Percentiles rank a stretch among this genome's conserved stretches.
These are phyloP conservation scores for Chaetomiaceae sp. DNA, from an alignment of 2,329 filamentous ascomycete genomes.

Conservation along the genomic window DNA sequence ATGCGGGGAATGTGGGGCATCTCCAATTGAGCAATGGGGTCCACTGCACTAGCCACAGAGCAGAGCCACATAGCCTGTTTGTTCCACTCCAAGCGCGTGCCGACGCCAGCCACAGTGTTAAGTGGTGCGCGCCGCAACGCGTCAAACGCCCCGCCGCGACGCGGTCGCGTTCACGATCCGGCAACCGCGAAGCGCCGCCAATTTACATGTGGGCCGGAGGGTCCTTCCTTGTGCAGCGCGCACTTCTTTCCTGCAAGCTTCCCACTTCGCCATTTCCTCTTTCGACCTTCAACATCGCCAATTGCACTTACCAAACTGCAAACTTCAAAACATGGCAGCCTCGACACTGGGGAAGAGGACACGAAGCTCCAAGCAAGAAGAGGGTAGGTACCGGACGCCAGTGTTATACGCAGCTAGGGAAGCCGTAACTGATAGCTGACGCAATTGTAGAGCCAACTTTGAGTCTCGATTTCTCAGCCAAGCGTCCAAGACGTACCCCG, in stretches of 20 bases:
- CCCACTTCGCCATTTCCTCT: constrained; percentile 14
- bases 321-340: constrained; percentile 23
- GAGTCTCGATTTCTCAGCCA: constrained; percentile 36
- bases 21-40: neutral
- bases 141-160: constrained; percentile 21
- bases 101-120: constrained; percentile 14
- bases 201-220: constrained; percentile 10
- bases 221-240: constrained; percentile 12
- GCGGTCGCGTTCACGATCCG: constrained; percentile 22
- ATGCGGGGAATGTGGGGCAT: constrained; percentile 11
- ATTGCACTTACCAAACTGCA: constrained; percentile 8
- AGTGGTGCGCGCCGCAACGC: constrained; percentile 24
- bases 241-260: constrained; percentile 18
- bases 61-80: neutral
- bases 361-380: constrained; percentile 22
- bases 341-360: constrained; percentile 33
- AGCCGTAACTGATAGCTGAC: constrained; percentile 13
- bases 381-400: constrained; percentile 14
- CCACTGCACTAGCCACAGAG: neutral
- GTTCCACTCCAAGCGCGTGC: no score
- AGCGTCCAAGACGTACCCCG: constrained; percentile 44
- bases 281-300: constrained; percentile 9
- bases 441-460: constrained; percentile 19
- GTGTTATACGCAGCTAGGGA: neutral
- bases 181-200: constrained; percentile 12